Base-by-base conservation (phyloP, 2,329 filamentous ascomycete genomes). In the Alternaria sp. region DNA sequence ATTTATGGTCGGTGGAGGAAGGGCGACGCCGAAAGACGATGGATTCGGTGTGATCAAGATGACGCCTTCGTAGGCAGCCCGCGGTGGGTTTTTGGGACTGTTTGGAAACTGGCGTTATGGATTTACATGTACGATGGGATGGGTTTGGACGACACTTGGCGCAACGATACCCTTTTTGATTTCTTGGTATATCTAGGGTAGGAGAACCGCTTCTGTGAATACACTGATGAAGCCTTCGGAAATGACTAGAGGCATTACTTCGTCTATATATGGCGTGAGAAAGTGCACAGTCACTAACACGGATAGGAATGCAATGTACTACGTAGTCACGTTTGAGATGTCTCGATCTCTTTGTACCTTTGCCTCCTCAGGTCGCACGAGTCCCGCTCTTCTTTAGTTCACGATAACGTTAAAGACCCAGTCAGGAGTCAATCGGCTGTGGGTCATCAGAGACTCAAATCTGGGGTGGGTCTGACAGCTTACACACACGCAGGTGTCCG, bases 1-100 rank as follows among this genome's bases (percentile, higher is more conserved):
- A 21, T 73, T 71, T 51, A 77, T 76, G 72, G 68, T 77, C 13
- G 74, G 74, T 26, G 72, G 71, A 11, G 72, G 74, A 2, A 62
- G 66, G 23, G 64, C 68, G 25, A 62, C 61, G 43, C 61, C 56
- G 13, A 59, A 26, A 49, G 59, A 61, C 1, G 51, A 58, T 36
- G 55, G 61, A 4, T 54, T 55, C 19, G 60, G 49, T 4, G 47
- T 57, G 13, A 43, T 61, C 25, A 61, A 49, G n/a, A 54, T 61
- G 47, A 44, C 45, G 45, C 52, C 52, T 44, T 57, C 45, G 17
- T 61, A 23, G 28, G 28, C 17, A 15, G 10, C 11, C 9, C 8
- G 17, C 13, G 28, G 49, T 32, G 11, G 28, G 7, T 7, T 21
- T 12, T 23, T 2, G 28, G 3, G 8, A 4, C 17, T 36, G 0